Base-by-base conservation (phyloP, 164 flowering plant species). In the Vitis labrusca region DNA sequence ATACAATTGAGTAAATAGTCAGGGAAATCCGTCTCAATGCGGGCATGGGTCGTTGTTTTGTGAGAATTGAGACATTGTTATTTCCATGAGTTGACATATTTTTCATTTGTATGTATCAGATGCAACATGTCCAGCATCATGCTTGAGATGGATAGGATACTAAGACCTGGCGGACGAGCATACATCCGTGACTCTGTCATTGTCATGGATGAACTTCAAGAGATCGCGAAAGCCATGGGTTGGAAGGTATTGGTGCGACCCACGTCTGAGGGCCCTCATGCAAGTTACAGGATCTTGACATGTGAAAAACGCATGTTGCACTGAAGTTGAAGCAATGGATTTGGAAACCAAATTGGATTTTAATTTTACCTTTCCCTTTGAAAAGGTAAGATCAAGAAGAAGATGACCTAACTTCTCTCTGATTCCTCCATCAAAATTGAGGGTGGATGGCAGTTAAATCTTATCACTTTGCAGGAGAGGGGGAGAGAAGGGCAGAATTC, bases 61-160 rank as follows among this genome's bases (percentile, higher is more conserved):
- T 37, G 44, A 37, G 6, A 37, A 37, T 37, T 37, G 44, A 37
- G 7, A 37, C 7, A 37, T 37, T 37, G 44, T 15, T 66, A 15
- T 66, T 59, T 37, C n/a, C 27, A 23, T 54, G 44, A 37, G 44
- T 37, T 66, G n/a, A 50, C 12, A 30, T 66, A 8, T 17, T 15
- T 70, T 53, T 62, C 10, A 3, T 50, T 17, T 71, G 60, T 29
- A 10, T 61, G 14, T 47, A 11, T 37, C 86, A 93, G 98, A 76
- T 93, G 98, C 79, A 85, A 85, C 72, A 69, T 89, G 48, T 86
- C 90, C 2, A 80, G 78, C 19, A 93, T 93, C 58, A 85, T 93
- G 89, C 87, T 93, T 53, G 98, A 93, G 83, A 93, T 93, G 97
- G 97, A 93, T 71, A 80, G 98, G 68, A 90, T 93, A 0, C 68